Evolutionary conservation across 179 eudicot genomes (phyloP).

Genomic region (Carnegiea gigantea): DNA sequence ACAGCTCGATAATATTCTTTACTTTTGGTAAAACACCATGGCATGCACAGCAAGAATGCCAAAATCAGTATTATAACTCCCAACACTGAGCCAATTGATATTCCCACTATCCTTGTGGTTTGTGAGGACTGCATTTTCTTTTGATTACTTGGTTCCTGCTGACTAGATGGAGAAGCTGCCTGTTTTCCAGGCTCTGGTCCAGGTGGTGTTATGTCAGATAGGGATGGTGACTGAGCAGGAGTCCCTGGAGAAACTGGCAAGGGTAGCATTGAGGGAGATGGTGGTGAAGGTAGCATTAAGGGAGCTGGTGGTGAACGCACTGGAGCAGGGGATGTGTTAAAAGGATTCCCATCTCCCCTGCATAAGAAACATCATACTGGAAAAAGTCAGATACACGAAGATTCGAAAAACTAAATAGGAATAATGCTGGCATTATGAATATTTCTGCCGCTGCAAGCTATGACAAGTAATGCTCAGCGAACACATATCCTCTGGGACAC

Average conservation of each 20-base stretch:
- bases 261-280: background rate
- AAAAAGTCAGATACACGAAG: constrained; percentile 4
- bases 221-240: constrained; percentile 31
- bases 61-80: constrained; percentile 59
- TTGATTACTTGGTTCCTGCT: constrained; percentile 45
- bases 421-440: background rate
- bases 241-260: constrained; percentile 21
- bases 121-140: constrained; percentile 36
- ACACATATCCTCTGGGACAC: background rate
- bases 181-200: constrained; percentile 51
- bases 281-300: constrained; percentile 34
- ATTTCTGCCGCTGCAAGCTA: background rate
- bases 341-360: constrained; percentile 69
- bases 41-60: constrained; percentile 59
- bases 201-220: constrained; percentile 29
- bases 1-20: constrained; percentile 41
- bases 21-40: constrained; percentile 55
- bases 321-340: constrained; percentile 59
- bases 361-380: constrained; percentile 10
- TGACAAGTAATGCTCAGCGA: background rate
- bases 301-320: constrained; percentile 54
- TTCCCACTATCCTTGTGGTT: constrained; percentile 62
- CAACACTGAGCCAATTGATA: constrained; percentile 60
- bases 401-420: background rate
- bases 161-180: constrained; percentile 54